phyloP scores from a whole-genome alignment of 495 filamentous ascomycete species.

The Penicillium turbatum region DNA sequence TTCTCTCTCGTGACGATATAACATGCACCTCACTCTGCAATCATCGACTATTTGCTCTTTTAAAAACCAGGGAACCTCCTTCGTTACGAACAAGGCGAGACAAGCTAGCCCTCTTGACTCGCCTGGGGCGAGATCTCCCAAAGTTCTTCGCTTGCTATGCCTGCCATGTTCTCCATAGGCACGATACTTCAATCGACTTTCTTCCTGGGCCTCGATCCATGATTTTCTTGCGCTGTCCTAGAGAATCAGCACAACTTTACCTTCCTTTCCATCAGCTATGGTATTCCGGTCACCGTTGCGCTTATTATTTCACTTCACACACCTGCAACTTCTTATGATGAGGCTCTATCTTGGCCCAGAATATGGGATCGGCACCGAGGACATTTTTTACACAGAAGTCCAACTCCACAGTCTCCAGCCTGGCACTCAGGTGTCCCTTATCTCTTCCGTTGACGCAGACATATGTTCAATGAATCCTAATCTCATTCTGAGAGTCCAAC shows the following conservation, averaged over 20 bases:
- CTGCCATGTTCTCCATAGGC: not conserved
- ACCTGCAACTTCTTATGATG: not conserved
- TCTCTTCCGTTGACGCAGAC: not conserved
- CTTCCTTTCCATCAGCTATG: not conserved
- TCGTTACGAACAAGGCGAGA: not conserved
- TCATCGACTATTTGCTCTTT: not conserved
- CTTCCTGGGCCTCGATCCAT: not conserved
- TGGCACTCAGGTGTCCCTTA: not conserved
- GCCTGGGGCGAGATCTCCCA: not conserved
- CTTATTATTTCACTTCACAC: not conserved
- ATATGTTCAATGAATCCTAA: not conserved
- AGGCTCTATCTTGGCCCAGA: not conserved
- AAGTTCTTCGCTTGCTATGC: not conserved
- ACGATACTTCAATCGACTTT: not conserved
- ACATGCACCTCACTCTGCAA: not conserved
- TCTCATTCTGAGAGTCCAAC: not conserved
- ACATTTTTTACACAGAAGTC: not conserved
- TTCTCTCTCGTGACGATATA: not conserved
- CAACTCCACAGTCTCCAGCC: not conserved
- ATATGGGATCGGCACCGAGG: not conserved
- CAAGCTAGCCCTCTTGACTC: not conserved
- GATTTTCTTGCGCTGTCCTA: not conserved
- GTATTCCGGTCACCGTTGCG: not conserved
- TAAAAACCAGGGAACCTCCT: not conserved
- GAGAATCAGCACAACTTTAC: not conserved